Evolutionary conservation across 805 yeast genomes (phyloP).

Genomic region (Candida tallmaniae): DNA sequence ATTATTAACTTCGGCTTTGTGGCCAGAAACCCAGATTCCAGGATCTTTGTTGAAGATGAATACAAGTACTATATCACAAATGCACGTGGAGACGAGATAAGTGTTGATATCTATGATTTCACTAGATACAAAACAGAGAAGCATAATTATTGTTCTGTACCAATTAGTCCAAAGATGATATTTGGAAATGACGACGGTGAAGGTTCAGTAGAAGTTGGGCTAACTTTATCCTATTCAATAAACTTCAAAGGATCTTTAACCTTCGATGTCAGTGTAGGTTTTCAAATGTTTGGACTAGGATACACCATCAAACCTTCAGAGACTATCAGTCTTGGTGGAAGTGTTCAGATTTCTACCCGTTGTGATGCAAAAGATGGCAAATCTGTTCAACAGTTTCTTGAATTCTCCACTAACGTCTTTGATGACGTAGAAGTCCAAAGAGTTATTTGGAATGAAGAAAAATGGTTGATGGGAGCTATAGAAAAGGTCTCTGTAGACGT

Average conservation of each 20-base stretch:
- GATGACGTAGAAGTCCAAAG: constrained; percentile 7
- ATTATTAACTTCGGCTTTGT: constrained; percentile 3
- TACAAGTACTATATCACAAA: constrained; percentile 4
- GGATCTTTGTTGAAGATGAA: constrained; percentile 3
- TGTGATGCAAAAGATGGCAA: constrained; percentile 15
- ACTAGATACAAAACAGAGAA: constrained; percentile 1
- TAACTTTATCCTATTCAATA: constrained; percentile 3
- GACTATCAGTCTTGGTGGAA: constrained; percentile 2
- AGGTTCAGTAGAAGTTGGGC: constrained; percentile 6
- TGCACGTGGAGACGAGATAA: neutral
- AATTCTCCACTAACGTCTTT: neutral
- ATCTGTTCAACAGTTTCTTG: constrained; percentile 4
- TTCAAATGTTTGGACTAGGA: no score
- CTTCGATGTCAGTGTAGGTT: neutral
- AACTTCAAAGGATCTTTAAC: constrained; percentile 3
- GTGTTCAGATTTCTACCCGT: constrained; percentile 3
- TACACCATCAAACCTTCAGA: neutral
- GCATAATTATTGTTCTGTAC: neutral
- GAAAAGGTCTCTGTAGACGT: neutral
- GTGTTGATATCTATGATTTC: constrained; percentile 9
- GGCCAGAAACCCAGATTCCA: constrained; percentile 1
- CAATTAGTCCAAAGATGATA: constrained; percentile 7
- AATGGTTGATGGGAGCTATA: neutral
- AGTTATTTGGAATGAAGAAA: constrained; percentile 2
- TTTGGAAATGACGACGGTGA: constrained; percentile 7